Percentiles rank a stretch among this genome's conserved stretches.
These are phyloP conservation scores for Clarireedia sp. DNA, from an alignment of 2,329 filamentous ascomycete species.

Conservation along the genomic window DNA sequence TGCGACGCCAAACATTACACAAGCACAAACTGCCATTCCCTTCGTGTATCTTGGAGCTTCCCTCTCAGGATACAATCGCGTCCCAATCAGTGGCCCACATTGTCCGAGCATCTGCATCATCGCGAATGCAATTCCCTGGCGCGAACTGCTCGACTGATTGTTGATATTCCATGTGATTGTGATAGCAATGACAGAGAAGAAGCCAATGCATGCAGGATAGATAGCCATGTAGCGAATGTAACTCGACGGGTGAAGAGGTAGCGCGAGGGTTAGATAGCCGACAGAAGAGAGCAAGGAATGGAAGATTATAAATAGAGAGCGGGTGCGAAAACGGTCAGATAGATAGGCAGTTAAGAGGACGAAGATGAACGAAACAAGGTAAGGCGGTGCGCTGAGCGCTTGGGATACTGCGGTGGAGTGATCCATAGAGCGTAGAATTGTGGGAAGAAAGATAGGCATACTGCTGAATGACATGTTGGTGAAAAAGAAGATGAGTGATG, in stretches of 20 bases:
- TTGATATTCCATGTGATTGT: constrained; percentile 86
- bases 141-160: constrained; percentile 63
- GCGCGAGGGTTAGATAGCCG: constrained; percentile 53
- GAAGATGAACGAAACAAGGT: constrained; percentile 63
- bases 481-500: constrained; percentile 76
- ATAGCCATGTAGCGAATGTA: constrained; percentile 63
- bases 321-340: constrained; percentile 58
- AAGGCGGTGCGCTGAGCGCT: constrained; percentile 74
- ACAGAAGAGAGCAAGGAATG: constrained; percentile 59
- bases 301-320: constrained; percentile 58
- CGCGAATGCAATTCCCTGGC: constrained; percentile 69
- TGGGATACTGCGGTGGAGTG: constrained; percentile 61
- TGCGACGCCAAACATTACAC: constrained; percentile 40
- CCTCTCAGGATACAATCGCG: constrained; percentile 43
- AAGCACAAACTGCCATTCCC: constrained; percentile 43
- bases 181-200: constrained; percentile 77
- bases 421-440: constrained; percentile 70
- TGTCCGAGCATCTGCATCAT: constrained; percentile 66
- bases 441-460: constrained; percentile 80
- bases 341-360: constrained; percentile 65
- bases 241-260: constrained; percentile 49
- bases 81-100: constrained; percentile 37
- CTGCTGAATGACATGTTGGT: constrained; percentile 84
- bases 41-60: constrained; percentile 41
- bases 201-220: constrained; percentile 71